These are phyloP conservation scores for Neurospora tetraspora DNA, from an alignment of 495 filamentous ascomycete genomes.

Conservation along the genomic window DNA sequence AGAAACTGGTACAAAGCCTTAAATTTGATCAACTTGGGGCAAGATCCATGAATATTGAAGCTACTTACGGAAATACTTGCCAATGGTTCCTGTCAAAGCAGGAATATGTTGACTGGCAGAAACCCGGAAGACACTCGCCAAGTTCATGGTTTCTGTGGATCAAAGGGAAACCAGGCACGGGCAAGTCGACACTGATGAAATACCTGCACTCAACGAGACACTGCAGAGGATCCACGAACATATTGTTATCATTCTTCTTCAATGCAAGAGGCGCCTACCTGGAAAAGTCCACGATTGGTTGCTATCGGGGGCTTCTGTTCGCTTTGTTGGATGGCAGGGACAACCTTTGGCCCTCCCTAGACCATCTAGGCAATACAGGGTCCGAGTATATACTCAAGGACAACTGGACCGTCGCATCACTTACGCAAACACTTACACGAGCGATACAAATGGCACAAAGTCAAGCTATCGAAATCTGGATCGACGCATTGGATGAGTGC, in stretches of 20 bases:
- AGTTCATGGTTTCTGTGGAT: not conserved
- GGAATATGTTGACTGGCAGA: not conserved
- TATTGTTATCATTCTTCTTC: conserved; percentile 11
- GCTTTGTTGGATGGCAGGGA: conserved; percentile 16
- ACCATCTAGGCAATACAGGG: not conserved
- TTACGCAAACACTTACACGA: conserved; percentile 14
- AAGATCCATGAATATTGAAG: not conserved
- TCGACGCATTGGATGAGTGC: conserved; percentile 33
- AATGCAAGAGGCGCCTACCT: conserved; percentile 21
- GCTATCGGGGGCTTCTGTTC: conserved; percentile 39
- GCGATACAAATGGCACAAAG: conserved; percentile 8
- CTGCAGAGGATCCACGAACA: not conserved
- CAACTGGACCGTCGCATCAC: conserved; percentile 13
- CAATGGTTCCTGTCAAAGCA: not conserved
- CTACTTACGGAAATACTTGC: not conserved
- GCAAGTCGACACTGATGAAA: conserved; percentile 6
- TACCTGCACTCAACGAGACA: not conserved
- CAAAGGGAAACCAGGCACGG: not conserved
- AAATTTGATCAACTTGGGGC: not conserved
- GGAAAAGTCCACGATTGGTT: conserved; percentile 37
- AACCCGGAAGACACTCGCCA: not conserved
- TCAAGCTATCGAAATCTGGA: conserved; percentile 15
- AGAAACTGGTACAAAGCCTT: not conserved
- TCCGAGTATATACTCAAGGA: not conserved
- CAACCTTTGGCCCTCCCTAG: conserved; percentile 11